Base-by-base conservation (phyloP, 1,139 yeast genomes). In the Candida dubliniensis region DNA sequence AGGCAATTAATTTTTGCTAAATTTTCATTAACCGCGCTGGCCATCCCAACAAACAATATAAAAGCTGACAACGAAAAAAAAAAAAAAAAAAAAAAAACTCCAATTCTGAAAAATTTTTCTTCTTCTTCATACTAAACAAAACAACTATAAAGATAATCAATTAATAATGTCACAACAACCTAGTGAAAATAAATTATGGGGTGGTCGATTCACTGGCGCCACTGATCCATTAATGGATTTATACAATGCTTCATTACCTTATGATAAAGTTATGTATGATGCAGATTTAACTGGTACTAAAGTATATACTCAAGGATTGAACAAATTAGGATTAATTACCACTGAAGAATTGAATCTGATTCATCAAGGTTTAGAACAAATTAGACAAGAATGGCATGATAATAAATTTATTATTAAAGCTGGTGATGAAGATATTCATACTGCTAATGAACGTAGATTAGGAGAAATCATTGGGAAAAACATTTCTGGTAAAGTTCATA, bases 361-460 rank as follows among this genome's bases (percentile, higher is more conserved):
- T 54, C 97, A 91, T 66, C 66, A 79, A 41, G 99, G 99, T 4
- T 73, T 93, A 51, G 81, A 73, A 43, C 64, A 67, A 31, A 87
- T 93, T 54, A 75, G 80, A 54, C 69, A 71, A 45, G 99, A 93
- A 67, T 93, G 99, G 99, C 77, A 72, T 29, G 58, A 66, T n/a
- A 82, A 79, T 39, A 69, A 66, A 32, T 93, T 93, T 66, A 86
- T 75, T 29, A 96, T 87, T 64, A 87, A 89, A 63, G 80, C 88
- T 8, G 96, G 96, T 39, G 99, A 93, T 64, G 99, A 93, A 67
- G 99, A 93, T 62, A 93, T 93, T 55, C 99, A 93, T 65, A 93
- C 99, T 39, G 99, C 99, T 41, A 93, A 93, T 63, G 99, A 93
- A 72, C 87, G 99, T 72, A 80, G 99, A 61, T 74, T 93, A 52